These are phyloP conservation scores for Aspergillus fumigatiaffinis DNA, from an alignment of 2,329 filamentous ascomycete species.

Conservation along the genomic window DNA sequence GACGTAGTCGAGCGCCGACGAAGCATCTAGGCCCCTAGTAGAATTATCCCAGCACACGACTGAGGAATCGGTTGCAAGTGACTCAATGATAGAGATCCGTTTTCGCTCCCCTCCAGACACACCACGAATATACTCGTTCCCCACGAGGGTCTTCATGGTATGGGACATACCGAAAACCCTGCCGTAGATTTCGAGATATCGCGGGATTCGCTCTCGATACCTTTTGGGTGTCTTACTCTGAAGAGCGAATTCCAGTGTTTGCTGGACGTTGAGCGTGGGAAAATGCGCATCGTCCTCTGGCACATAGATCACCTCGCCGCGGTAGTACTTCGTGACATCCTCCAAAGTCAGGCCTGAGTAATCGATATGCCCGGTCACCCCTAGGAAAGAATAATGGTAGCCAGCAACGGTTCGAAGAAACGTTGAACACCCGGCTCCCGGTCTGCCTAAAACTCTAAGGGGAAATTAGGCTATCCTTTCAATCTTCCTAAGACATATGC, in stretches of 20 bases:
- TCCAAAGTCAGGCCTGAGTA: conserved; percentile 65
- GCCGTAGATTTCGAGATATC: conserved; percentile 63
- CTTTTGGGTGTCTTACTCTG: conserved; percentile 66
- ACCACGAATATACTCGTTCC: conserved; percentile 50
- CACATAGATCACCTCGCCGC: conserved; percentile 69
- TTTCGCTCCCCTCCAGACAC: conserved; percentile 73
- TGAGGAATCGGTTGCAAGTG: conserved; percentile 63
- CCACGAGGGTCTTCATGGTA: conserved; percentile 66
- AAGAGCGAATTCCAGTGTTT: conserved; percentile 68
- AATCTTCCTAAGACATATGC: background rate
- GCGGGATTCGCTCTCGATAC: conserved; percentile 56
- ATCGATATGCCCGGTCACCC: conserved; percentile 61
- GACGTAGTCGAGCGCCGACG: conserved; percentile 69
- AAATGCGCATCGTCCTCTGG: conserved; percentile 69
- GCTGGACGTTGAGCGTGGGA: conserved; percentile 65
- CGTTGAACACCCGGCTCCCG: conserved; percentile 67
- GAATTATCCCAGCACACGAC: conserved; percentile 73
- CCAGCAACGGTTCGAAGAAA: conserved; percentile 69
- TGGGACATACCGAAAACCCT: conserved; percentile 71
- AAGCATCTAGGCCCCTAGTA: conserved; percentile 68
- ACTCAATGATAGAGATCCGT: conserved; percentile 69
- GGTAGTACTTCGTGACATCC: conserved; percentile 60
- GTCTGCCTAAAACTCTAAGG: conserved; percentile 56
- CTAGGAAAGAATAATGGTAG: conserved; percentile 59
- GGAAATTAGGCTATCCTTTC: background rate